A percentile compares a stretch with the other conserved stretches of the same genome.
phyloP scores from a whole-genome alignment of 768 basidiomycete species.

The Flagelloscypha sp. region DNA sequence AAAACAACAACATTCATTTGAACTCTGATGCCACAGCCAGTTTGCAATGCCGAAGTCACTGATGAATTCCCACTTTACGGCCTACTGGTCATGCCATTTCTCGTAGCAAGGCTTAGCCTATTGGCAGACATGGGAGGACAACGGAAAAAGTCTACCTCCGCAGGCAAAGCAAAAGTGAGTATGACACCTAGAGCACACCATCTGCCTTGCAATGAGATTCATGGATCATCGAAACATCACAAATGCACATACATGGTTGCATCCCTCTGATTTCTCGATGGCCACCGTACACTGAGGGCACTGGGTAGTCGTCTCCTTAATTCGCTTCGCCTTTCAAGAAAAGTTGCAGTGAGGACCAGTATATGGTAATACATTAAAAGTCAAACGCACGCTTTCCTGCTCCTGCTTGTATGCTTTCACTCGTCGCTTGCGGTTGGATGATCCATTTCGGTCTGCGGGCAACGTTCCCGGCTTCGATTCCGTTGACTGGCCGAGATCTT shows the following conservation, averaged over 20 bases:
- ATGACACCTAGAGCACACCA: slow-evolving; percentile 69
- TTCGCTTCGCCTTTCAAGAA: no score
- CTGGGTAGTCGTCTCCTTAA: no score
- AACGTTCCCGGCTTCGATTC: slow-evolving; percentile 37
- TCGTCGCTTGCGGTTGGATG: slow-evolving; percentile 48
- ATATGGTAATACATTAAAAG: slow-evolving; percentile 69
- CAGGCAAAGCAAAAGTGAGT: slow-evolving; percentile 82
- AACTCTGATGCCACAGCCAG: not conserved
- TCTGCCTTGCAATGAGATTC: slow-evolving; percentile 31
- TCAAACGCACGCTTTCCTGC: no score
- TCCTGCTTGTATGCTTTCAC: slow-evolving; percentile 65
- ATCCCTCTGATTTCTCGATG: slow-evolving; percentile 72
- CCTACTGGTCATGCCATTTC: no score
- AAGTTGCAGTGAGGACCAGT: not conserved
- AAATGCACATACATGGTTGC: slow-evolving; percentile 69
- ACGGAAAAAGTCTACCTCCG: slow-evolving; percentile 52
- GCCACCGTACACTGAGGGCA: slow-evolving; percentile 43
- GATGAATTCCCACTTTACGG: no score
- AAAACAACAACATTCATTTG: no score
- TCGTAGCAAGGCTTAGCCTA: no score
- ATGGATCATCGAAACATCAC: slow-evolving; percentile 2
- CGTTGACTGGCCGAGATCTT: slow-evolving; percentile 57
- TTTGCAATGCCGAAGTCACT: slow-evolving; percentile 23
- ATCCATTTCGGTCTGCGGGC: slow-evolving; percentile 63
- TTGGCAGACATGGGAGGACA: no score